Evolutionary conservation across 225 moss, liverwort and hornwort genomes (phyloP).

Genomic region (Pleurozium schreberi): DNA sequence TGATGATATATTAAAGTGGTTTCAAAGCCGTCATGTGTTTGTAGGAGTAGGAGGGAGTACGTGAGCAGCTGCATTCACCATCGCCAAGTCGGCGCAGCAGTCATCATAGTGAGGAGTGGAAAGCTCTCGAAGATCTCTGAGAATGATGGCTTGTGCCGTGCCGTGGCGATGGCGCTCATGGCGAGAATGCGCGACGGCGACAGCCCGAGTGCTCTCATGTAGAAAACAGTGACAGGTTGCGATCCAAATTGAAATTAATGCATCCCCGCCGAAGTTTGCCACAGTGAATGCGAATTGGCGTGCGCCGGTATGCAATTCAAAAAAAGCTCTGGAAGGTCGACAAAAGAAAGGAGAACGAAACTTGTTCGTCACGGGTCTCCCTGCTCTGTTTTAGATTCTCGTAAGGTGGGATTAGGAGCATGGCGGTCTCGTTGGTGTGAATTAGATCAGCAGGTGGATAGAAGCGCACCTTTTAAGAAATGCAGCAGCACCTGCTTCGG

Average conservation of each 20-base stretch:
- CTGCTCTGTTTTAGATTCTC: neutral
- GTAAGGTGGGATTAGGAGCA: neutral
- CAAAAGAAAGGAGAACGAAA: neutral
- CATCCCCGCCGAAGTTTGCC: neutral
- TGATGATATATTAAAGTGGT: neutral
- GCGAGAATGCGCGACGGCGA: neutral
- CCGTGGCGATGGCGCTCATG: neutral
- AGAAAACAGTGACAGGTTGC: neutral
- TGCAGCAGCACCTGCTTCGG: neutral
- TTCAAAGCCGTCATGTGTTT: no score
- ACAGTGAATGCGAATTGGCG: neutral
- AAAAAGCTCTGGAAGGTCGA: neutral
- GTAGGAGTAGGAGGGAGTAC: neutral
- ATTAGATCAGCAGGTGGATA: neutral
- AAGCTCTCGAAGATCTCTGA: neutral
- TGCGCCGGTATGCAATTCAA: neutral
- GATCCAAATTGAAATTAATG: neutral
- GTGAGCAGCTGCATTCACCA: neutral
- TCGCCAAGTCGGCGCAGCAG: conserved; percentile 2
- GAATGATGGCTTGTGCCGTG: neutral
- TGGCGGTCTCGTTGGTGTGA: neutral
- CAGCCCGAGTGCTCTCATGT: neutral
- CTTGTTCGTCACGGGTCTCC: neutral
- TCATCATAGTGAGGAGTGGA: neutral
- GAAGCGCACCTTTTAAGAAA: neutral